A percentile compares a stretch with the other conserved stretches of the same genome.
Evolutionary conservation across 208 protist species (phyloP).

Genomic region (Naegleria lovaniensis): DNA sequence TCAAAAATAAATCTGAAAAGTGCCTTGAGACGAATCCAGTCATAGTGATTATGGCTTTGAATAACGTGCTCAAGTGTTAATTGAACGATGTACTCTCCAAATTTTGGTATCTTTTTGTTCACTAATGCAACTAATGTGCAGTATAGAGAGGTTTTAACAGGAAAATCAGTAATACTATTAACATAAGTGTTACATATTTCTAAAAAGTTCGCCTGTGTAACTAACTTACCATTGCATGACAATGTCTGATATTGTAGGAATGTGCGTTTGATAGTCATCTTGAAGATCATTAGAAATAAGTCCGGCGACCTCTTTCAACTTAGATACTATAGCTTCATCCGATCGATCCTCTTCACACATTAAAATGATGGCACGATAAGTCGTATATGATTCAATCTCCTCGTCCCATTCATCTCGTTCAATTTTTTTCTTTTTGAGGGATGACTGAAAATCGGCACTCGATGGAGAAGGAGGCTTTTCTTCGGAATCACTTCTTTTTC

Average conservation of each 20-base stretch:
- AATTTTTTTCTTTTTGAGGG: neutral
- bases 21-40: neutral
- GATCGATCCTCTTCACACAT: neutral
- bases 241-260: neutral
- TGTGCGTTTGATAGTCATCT: neutral
- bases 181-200: neutral
- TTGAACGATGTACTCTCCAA: neutral
- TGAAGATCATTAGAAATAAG: neutral
- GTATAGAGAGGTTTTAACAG: neutral
- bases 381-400: neutral
- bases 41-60: neutral
- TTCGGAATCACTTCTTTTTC: neutral
- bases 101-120: neutral
- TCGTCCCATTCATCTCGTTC: neutral
- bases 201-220: too few relatives aligned
- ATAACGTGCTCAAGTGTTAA: neutral
- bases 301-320: neutral
- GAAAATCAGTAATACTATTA: neutral
- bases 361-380: neutral
- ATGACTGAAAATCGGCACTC: neutral
- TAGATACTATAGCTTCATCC: neutral
- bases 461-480: neutral
- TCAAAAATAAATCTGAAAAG: slow-evolving; percentile 2
- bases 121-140: neutral
- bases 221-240: neutral